These are phyloP conservation scores for Camelina sativa DNA, from an alignment of 345 rosid species.

Conservation along the genomic window DNA sequence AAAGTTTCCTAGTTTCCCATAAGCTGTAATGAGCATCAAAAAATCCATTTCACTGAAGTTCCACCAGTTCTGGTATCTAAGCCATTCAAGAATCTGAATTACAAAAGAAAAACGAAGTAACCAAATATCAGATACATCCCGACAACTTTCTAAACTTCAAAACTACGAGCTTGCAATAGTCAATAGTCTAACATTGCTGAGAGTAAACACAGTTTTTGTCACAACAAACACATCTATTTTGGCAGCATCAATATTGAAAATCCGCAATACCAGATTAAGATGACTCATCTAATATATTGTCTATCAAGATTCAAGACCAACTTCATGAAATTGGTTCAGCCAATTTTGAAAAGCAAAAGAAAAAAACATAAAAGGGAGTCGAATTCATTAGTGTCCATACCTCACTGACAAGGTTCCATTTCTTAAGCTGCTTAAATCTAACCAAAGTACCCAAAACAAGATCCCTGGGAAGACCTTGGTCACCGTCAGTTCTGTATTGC, in stretches of 20 bases:
- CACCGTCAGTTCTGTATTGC: slow-evolving; percentile 46
- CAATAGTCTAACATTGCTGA: slow-evolving; percentile 5
- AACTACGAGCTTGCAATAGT: slow-evolving; percentile 4
- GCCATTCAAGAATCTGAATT: slow-evolving; percentile 90
- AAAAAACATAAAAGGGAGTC: slow-evolving; percentile 6
- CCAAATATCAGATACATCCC: slow-evolving; percentile 19
- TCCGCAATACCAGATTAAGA: background rate
- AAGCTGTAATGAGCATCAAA: slow-evolving; percentile 83
- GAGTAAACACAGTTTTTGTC: background rate
- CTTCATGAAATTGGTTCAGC: background rate
- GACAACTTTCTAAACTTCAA: background rate
- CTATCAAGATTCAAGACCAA: slow-evolving; percentile 13
- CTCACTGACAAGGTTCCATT: slow-evolving; percentile 88
- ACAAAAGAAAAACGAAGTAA: slow-evolving; percentile 22
- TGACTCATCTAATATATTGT: slow-evolving; percentile 1
- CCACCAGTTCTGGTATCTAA: slow-evolving; percentile 85
- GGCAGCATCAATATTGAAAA: background rate
- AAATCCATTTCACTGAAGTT: slow-evolving; percentile 87
- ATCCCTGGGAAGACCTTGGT: slow-evolving; percentile 66
- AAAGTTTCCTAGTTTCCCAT: slow-evolving; percentile 90
- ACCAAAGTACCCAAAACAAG: slow-evolving; percentile 84
- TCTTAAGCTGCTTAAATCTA: slow-evolving; percentile 90
- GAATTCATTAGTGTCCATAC: slow-evolving; percentile 45
- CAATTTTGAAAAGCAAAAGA: background rate
- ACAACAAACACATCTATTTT: slow-evolving; percentile 10